Percentiles rank a stretch among this genome's conserved stretches.
Evolutionary conservation across 345 rosid species (phyloP).

Genomic region (Eucalyptus shirleyi): DNA sequence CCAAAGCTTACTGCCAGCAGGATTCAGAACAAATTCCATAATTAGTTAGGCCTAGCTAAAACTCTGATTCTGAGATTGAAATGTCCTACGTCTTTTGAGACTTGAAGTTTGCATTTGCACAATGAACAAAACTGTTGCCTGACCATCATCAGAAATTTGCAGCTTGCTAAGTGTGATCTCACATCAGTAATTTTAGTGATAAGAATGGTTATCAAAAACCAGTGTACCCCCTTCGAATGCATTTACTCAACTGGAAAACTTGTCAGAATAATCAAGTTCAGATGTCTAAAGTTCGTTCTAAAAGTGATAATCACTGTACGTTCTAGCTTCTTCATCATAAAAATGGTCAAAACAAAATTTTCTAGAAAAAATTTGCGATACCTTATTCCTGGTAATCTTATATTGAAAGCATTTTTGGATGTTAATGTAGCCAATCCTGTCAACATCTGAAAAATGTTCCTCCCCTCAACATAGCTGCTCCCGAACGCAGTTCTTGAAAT

Average conservation of each 20-base stretch:
- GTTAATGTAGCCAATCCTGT: background rate
- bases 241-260: background rate
- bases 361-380: background rate
- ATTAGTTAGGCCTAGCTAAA: background rate
- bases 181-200: background rate
- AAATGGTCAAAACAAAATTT: background rate
- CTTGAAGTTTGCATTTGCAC: background rate
- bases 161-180: background rate
- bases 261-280: background rate
- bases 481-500: conserved; percentile 45
- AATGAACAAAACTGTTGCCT: background rate
- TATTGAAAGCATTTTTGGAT: background rate
- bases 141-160: background rate
- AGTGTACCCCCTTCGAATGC: background rate
- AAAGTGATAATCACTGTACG: background rate
- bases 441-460: conserved; percentile 22
- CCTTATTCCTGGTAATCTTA: conserved; percentile 15
- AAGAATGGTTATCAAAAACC: background rate
- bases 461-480: conserved; percentile 29
- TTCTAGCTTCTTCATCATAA: background rate
- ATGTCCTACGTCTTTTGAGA: background rate
- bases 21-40: background rate
- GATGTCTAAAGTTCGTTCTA: background rate
- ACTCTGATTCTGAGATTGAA: background rate
- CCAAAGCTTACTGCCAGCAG: conserved; percentile 2